Conservation (phyloP, 768 basidiomycete genomes). For the Symmetrospora coprosmae region DNA sequence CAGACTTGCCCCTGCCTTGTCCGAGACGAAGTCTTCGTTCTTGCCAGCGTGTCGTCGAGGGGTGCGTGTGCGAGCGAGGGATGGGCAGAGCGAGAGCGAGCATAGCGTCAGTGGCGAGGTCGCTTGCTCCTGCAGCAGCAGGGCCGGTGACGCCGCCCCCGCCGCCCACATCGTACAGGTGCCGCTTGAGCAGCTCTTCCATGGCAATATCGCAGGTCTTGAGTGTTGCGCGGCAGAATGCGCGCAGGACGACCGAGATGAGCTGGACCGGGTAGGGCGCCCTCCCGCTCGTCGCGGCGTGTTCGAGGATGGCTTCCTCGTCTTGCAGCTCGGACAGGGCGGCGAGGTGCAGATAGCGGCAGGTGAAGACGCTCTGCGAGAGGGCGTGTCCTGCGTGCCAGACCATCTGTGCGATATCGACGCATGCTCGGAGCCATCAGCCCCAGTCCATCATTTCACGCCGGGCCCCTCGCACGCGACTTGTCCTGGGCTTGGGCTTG, state of each 20-base stretch:
- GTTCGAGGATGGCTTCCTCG: too few species aligned
- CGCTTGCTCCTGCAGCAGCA: background rate
- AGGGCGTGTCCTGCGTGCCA: slow-evolving; percentile 3
- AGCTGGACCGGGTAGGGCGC: background rate
- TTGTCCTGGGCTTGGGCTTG: too few species aligned
- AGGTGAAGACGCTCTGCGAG: background rate
- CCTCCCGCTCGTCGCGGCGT: background rate
- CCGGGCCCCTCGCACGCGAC: too few species aligned
- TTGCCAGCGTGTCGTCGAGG: too few species aligned
- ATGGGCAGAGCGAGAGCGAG: too few species aligned
- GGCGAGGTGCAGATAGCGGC: background rate
- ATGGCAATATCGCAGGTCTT: slow-evolving; percentile 16
- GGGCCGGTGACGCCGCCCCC: background rate
- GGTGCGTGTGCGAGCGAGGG: too few species aligned
- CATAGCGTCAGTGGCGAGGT: background rate
- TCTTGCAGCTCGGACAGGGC: background rate
- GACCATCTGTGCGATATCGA: background rate
- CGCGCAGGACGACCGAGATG: slow-evolving; percentile 1
- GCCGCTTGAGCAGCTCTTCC: slow-evolving; percentile 12
- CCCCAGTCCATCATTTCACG: too few species aligned
- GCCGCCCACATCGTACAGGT: slow-evolving; percentile 5
- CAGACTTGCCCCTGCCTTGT: slow-evolving; percentile 3
- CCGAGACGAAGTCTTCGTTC: slow-evolving; percentile 13
- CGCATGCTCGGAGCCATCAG: too few species aligned
- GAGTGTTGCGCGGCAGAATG: background rate